Base-by-base conservation (phyloP, 768 basidiomycete species). In the Pleurotus djamor region DNA sequence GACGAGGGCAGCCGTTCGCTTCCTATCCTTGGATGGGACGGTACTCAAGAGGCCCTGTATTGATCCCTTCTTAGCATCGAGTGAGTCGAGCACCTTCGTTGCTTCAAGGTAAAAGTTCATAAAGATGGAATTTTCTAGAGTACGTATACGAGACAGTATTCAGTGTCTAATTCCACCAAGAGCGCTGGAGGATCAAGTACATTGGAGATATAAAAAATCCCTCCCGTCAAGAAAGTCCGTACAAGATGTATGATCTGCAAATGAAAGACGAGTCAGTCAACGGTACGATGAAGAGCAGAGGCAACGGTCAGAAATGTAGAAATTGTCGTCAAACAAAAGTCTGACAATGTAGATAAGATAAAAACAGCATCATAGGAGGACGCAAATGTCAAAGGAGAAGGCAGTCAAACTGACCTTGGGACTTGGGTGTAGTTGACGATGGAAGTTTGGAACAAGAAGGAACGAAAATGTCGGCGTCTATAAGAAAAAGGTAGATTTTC, bases 81-180 rank as follows among this genome's bases (percentile, higher is more conserved):
- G 81, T 65, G 87, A 88, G 69, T 96, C 94, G 66, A 98, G 78
- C 4, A 87, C 81, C 67, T 86, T 81, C 64, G 89, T 89, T 64
- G 94, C 92, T 71, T 92, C 88, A 77, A 94, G 94, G 78, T 97
- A 97, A 77, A 96, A 95, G 79, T 96, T 96, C 95, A 97, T 96
- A 73, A 28, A 28, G 69, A 65, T 48, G 58, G 49, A 57, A 55
- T 69, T 72, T 69, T 71, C 69, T 28, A 28, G 21, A 28, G 21
- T 28, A 28, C 21, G 21, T 69, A 70, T 71, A 74, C 65, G 70
- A 63, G 38, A 49, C 57, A 68, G 63, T 47, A 64, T 56, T 60
- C 52, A 71, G 65, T 50, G 56, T 58, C 55, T 51, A 52, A 57
- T 62, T 38, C 41, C 28, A 62, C 54, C 52, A 55, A 56, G 38